Evolutionary conservation across 345 rosid species (phyloP).

Genomic region (Atalantia buxifolia): DNA sequence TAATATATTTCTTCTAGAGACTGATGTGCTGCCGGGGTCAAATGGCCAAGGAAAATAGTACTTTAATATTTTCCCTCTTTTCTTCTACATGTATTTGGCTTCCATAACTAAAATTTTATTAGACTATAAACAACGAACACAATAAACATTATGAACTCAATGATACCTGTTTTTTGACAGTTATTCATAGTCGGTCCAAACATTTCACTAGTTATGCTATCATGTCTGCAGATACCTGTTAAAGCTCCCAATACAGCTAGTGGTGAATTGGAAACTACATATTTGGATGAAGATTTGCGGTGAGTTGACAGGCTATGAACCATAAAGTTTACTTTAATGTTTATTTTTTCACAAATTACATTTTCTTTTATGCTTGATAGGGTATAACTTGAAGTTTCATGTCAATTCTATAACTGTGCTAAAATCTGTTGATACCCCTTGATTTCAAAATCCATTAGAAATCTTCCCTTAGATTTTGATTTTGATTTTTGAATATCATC

Average conservation of each 20-base stretch:
- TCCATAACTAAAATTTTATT: too few species aligned
- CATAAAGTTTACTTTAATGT: neutral
- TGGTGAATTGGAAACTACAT: conserved; percentile 46
- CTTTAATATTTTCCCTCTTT: neutral
- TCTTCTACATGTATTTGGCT: neutral
- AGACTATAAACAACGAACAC: neutral
- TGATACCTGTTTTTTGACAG: neutral
- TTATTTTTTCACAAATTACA: neutral
- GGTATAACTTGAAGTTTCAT: neutral
- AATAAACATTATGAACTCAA: neutral
- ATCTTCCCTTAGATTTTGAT: neutral
- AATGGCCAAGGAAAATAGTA: neutral
- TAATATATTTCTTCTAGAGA: neutral
- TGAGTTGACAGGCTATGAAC: conserved; percentile 5
- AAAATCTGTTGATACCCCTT: too few species aligned
- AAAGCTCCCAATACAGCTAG: conserved; percentile 39
- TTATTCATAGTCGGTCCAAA: neutral
- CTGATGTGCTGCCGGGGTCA: neutral
- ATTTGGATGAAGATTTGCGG: conserved; percentile 43
- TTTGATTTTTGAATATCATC: neutral
- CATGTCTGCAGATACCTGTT: conserved; percentile 22
- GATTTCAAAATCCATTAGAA: neutral
- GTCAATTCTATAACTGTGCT: neutral
- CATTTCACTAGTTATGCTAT: neutral
- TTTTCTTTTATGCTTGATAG: neutral